phyloP scores from a whole-genome alignment of 805 yeast species.

The Ogataea chonburiensis region DNA sequence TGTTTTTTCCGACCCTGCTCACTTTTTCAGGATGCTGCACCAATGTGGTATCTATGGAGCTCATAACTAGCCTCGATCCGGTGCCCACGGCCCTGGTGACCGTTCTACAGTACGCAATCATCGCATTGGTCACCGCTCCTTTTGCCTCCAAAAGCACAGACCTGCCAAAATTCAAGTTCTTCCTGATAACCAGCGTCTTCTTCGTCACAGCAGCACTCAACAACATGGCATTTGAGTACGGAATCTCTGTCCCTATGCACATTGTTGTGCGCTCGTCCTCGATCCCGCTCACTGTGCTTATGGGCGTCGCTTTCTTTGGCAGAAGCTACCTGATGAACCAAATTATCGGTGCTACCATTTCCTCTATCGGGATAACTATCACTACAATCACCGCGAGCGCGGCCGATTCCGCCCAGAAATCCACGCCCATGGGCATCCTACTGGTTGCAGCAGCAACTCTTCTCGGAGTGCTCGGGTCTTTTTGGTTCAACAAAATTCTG shows the following conservation, averaged over 20 bases:
- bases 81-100: slow-evolving; percentile 53
- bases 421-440: slow-evolving; percentile 33
- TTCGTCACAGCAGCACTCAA: slow-evolving; percentile 52
- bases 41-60: slow-evolving; percentile 64
- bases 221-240: slow-evolving; percentile 55
- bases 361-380: slow-evolving; percentile 56
- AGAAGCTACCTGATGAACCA: slow-evolving; percentile 48
- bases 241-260: slow-evolving; percentile 64
- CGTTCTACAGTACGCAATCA: slow-evolving; percentile 53
- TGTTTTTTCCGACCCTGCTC: slow-evolving; percentile 21
- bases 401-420: no score
- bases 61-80: slow-evolving; percentile 40
- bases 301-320: slow-evolving; percentile 48
- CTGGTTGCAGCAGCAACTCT: slow-evolving; percentile 48
- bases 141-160: slow-evolving; percentile 32
- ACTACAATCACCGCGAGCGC: slow-evolving; percentile 31
- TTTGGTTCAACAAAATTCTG: slow-evolving; percentile 53
- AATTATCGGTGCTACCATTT: slow-evolving; percentile 46
- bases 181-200: slow-evolving; percentile 48
- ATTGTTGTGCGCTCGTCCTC: slow-evolving; percentile 66
- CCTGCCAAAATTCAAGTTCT: slow-evolving; percentile 45
- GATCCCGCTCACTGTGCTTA: slow-evolving; percentile 56
- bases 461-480: slow-evolving; percentile 55
- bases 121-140: slow-evolving; percentile 44
- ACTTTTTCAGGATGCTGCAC: slow-evolving; percentile 76